phyloP scores from a whole-genome alignment of 2,329 filamentous ascomycete species.

The Colletotrichum tofieldiae region DNA sequence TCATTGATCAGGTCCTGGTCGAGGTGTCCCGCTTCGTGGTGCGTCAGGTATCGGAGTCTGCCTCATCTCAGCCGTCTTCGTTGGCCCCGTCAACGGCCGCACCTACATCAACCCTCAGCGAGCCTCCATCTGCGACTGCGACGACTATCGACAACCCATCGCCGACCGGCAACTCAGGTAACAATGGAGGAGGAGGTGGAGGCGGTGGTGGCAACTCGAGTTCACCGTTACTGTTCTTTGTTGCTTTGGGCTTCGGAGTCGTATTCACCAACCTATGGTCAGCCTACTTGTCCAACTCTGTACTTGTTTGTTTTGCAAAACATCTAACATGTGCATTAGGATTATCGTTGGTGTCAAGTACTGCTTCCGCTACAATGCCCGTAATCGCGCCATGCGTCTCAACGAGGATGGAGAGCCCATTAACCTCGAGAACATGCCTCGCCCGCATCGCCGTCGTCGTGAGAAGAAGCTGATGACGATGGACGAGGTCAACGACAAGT shows the following conservation, averaged over 20 bases:
- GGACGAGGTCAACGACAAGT: constrained; percentile 98
- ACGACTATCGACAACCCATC: constrained; percentile 3
- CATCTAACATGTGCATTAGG: constrained; percentile 68
- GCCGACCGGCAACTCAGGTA: constrained; percentile 41
- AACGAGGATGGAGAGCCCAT: constrained; percentile 91
- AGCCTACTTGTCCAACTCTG: constrained; percentile 52
- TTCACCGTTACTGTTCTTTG: constrained; percentile 80
- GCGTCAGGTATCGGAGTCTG: constrained; percentile 44
- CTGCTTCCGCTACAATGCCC: constrained; percentile 97
- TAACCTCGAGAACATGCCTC: constrained; percentile 86
- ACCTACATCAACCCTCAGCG: constrained; percentile 42
- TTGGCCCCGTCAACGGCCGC: constrained; percentile 30
- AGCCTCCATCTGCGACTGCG: constrained; percentile 22
- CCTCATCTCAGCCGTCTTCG: constrained; percentile 40
- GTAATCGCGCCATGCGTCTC: constrained; percentile 84
- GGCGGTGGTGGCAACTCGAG: constrained; percentile 51
- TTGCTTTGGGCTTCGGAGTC: constrained; percentile 95
- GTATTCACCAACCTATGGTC: constrained; percentile 99
- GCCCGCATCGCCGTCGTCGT: constrained; percentile 86
- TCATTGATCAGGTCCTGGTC: constrained; percentile 55
- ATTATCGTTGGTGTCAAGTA: constrained; percentile 99
- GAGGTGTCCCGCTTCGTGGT: constrained; percentile 56
- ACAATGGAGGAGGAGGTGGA: constrained; percentile 23
- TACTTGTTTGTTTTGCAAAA: background rate
- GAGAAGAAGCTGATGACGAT: constrained; percentile 99